Percentiles rank a stretch among this genome's conserved stretches.
phyloP scores from a whole-genome alignment of 2,329 filamentous ascomycete species.

The Chrysoporthe austroafricana region DNA sequence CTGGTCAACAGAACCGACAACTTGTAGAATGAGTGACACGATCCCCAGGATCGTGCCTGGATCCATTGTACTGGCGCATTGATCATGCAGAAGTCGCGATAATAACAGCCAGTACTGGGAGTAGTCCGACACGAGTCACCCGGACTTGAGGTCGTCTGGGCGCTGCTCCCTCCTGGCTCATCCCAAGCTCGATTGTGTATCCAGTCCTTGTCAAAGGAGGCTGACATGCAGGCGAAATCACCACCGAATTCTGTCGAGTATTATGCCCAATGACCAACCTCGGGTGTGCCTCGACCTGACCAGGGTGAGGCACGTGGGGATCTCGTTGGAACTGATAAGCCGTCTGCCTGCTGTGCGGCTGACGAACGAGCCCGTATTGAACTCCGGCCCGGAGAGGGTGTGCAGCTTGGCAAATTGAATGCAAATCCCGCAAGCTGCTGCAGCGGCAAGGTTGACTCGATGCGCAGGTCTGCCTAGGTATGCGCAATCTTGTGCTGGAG shows the following conservation, averaged over 20 bases:
- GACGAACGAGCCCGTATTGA: neutral
- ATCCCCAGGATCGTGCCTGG: neutral
- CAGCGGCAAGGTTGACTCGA: neutral
- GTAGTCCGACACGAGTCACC: too few species aligned
- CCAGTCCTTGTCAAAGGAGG: neutral
- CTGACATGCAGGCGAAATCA: neutral
- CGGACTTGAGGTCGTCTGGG: neutral
- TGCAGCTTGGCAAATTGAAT: neutral
- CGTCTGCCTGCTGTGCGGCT: neutral
- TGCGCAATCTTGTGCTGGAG: neutral
- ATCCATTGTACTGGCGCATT: neutral
- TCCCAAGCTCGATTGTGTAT: neutral
- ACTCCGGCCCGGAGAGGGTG: neutral
- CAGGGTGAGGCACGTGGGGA: neutral
- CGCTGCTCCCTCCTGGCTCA: too few species aligned
- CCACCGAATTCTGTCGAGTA: neutral
- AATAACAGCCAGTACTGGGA: neutral
- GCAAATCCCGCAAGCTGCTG: neutral
- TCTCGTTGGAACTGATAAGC: neutral
- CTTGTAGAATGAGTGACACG: neutral
- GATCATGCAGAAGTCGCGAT: neutral
- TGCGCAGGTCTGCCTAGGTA: neutral
- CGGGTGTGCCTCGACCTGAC: neutral
- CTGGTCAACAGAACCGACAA: neutral
- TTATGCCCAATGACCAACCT: neutral